Base-by-base conservation (phyloP, 768 basidiomycete species). In the Termitomyces sp. region DNA sequence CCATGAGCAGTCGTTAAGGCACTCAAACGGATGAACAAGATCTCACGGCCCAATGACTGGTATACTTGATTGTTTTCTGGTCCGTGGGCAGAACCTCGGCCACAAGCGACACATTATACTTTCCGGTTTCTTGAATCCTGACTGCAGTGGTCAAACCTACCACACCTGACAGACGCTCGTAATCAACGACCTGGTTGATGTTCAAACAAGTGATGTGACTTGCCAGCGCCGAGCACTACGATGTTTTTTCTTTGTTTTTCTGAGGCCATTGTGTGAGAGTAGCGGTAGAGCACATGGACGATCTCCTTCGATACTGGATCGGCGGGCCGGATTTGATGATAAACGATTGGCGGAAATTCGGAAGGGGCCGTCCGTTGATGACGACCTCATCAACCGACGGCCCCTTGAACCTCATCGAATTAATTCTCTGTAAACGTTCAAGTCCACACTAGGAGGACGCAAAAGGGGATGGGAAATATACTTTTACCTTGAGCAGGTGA, bases 21-120 rank as follows among this genome's bases (percentile, higher is more conserved):
- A 26, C 20, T 26, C 16, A 47, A 38, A n/a, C 49, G 30, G 32
- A 30, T 26, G 36, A 38, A 52, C 22, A 38, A 36, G 22, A 20
- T 22, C 86, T 61, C 61, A 90, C 91, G 38, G 91, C 91, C 91
- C 91, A 92, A 35, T 81, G 81, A 67, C 88, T 90, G 2, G 92
- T 90, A 63, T 90, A 93, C 54, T 78, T 77, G 66, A 87, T 85
- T n/a, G 76, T 79, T 71, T 86, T 86, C 1, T 82, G 78, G 68
- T 93, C 92, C 40, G 77, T 84, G 0, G 91, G 90, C 41, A 92
- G 75, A 2, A 78, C 74, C 52, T 90, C 88, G 0, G 91, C 86
- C 11, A 92, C 70, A 52, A 94, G 76, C 1, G 82, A 83, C 18
- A 92, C 90, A 3, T 72, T 70, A 65, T 88, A 87, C 5, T 72